Evolutionary conservation across 352 stramenopile genomes (phyloP), one percentile per base, ranked within the genome.

Genomic region (Pythium brassicae): DNA sequence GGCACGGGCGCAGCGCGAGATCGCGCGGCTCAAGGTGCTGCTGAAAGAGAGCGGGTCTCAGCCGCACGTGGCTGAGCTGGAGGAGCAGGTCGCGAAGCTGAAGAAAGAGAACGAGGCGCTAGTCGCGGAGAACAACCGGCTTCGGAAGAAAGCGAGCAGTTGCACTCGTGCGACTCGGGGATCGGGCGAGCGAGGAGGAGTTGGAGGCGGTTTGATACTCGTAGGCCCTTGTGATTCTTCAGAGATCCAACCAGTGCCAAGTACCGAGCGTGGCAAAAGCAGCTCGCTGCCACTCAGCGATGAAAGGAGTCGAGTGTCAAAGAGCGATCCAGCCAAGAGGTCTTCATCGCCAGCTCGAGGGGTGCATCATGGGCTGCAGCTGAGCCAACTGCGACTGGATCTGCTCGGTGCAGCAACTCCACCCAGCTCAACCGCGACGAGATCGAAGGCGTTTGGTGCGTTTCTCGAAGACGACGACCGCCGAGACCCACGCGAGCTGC

Each of bases 1-100:
- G 2, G 84, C 83, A 1, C 76, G 84, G 26, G 85, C 85, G 17
- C 78, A 86, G 55, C 65, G 73, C 4, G 85, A 94, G 48, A 91
- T 94, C 29, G 78, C 68, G 4, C 61, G 72, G 1, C 61, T 94
- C 11, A 82, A 77, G 52, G 57, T 89, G 45, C 25, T 79, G 54
- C 56, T 92, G 17, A 86, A 83, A 53, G 71, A 85, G 63, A 69
- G 64, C 22, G 55, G 53, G 4, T 57, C 58, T 3, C 66, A 70
- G 0, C 59, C 77, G n/a, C 61, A 72, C 34, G 22, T 83, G 15
- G 57, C 65, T 0, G 65, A 63, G 4, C 48, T 88, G 10, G 74
- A 85, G 50, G 66, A 80, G 23, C 76, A 85, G 22, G 53, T 86
- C 20, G 44, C 58, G 9, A 60, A 51, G 23, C 42, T 86, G 20